A percentile compares a stretch with the other conserved stretches of the same genome.
phyloP scores from a whole-genome alignment of 352 stramenopile species.

The Hyaloperonospora arabidopsidis region DNA sequence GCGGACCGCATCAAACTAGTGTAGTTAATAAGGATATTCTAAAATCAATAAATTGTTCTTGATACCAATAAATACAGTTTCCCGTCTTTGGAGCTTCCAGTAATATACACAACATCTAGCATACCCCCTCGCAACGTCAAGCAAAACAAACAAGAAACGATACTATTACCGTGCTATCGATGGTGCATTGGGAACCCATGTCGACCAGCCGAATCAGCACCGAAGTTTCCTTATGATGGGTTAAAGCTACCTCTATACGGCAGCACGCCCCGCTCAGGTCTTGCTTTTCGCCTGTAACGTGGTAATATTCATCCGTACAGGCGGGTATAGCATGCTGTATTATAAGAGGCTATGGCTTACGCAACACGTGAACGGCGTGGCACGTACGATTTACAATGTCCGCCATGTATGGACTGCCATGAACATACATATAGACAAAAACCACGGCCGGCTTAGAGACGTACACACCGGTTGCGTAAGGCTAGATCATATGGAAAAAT shows the following conservation, averaged over 20 bases:
- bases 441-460: constrained; percentile 2
- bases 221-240: constrained; percentile 60
- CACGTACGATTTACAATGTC: constrained; percentile 70
- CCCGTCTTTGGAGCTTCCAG: constrained; percentile 48
- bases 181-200: constrained; percentile 61
- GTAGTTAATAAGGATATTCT: too few species aligned
- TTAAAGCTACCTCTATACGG: constrained; percentile 45
- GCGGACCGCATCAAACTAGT: too few species aligned
- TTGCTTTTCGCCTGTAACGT: constrained; percentile 40
- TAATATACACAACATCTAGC: constrained; percentile 8
- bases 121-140: not conserved
- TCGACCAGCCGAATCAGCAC: constrained; percentile 50
- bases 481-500: constrained; percentile 69
- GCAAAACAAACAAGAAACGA: not conserved
- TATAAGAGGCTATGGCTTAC: not conserved
- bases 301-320: constrained; percentile 59
- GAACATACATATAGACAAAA: constrained; percentile 3
- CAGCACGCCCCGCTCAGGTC: constrained; percentile 47
- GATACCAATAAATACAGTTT: constrained; percentile 81
- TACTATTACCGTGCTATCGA: constrained; percentile 49
- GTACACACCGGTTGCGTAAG: constrained; percentile 55
- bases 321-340: not conserved
- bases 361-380: not conserved
- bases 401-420: constrained; percentile 60
- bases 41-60: too few species aligned